Percentiles rank a stretch among this genome's conserved stretches.
These are phyloP conservation scores for Colletotrichum tanaceti DNA, from an alignment of 2,329 filamentous ascomycete species.

Conservation along the genomic window DNA sequence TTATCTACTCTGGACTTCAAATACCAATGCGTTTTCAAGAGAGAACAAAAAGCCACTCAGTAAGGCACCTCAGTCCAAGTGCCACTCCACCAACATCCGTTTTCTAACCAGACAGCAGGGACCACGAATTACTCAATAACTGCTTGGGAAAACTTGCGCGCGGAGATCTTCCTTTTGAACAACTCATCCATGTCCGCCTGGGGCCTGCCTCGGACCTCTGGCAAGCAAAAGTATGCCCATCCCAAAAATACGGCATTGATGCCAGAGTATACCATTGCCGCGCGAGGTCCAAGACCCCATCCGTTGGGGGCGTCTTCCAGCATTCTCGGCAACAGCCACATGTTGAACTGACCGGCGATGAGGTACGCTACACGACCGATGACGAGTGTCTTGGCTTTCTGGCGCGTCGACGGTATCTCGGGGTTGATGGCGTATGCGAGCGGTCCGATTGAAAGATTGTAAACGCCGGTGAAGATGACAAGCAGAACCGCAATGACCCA, in stretches of 20 bases:
- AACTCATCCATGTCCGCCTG: slow-evolving; percentile 43
- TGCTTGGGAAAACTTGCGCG: slow-evolving; percentile 38
- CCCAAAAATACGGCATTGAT: slow-evolving; percentile 32
- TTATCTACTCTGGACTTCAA: neutral
- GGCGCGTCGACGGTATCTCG: slow-evolving; percentile 47
- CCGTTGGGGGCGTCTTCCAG: slow-evolving; percentile 41
- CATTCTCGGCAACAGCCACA: slow-evolving; percentile 42
- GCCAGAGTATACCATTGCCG: slow-evolving; percentile 42
- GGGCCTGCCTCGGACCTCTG: slow-evolving; percentile 44
- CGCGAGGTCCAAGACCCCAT: slow-evolving; percentile 41
- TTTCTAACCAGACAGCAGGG: no score
- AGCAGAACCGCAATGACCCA: slow-evolving; percentile 53
- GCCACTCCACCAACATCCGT: neutral
- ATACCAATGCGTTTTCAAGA: neutral
- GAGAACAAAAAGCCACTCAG: no score
- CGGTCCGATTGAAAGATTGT: slow-evolving; percentile 57
- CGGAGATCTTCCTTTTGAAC: slow-evolving; percentile 44
- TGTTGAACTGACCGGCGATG: slow-evolving; percentile 40
- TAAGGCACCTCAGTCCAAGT: neutral
- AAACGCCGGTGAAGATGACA: slow-evolving; percentile 54
- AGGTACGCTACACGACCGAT: slow-evolving; percentile 41
- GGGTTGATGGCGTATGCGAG: slow-evolving; percentile 57
- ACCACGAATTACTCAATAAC: slow-evolving; percentile 1
- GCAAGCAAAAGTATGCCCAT: slow-evolving; percentile 44
- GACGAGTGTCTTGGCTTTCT: slow-evolving; percentile 43